Evolutionary conservation across 768 basidiomycete species (phyloP).

Genomic region (Daedaleopsis nitida): DNA sequence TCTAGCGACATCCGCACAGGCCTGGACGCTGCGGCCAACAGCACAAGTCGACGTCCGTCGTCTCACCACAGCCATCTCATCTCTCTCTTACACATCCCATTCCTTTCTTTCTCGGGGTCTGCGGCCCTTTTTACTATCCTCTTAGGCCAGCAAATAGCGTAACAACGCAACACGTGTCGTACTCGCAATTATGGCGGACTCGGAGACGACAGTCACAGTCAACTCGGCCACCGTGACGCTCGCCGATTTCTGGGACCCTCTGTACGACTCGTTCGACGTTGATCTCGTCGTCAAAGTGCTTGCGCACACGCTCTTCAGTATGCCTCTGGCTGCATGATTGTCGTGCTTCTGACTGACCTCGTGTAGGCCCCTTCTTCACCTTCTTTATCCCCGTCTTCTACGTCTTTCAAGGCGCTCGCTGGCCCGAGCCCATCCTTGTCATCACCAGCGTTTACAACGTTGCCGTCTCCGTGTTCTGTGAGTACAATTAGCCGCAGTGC

Average conservation of each 20-base stretch:
- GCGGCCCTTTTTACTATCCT: background rate
- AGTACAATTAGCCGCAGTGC: slow-evolving; percentile 34
- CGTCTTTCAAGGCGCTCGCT: slow-evolving; percentile 64
- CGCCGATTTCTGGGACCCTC: slow-evolving; percentile 31
- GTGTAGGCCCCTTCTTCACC: slow-evolving; percentile 80
- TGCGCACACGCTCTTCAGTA: slow-evolving; percentile 77
- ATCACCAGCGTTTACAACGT: slow-evolving; percentile 56
- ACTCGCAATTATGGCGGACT: background rate
- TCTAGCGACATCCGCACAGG: background rate
- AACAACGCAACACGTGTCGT: background rate
- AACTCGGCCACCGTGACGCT: slow-evolving; percentile 1
- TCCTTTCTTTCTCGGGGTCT: background rate
- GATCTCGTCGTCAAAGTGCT: slow-evolving; percentile 82
- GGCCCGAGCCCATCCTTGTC: slow-evolving; percentile 54
- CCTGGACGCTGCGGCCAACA: background rate
- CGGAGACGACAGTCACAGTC: background rate
- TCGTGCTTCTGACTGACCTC: background rate
- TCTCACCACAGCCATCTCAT: background rate
- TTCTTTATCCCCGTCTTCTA: slow-evolving; percentile 80
- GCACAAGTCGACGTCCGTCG: too few relatives aligned
- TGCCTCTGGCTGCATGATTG: slow-evolving; percentile 29
- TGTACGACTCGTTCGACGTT: slow-evolving; percentile 73
- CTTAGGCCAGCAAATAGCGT: background rate
- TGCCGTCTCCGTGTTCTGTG: slow-evolving; percentile 68
- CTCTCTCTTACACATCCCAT: background rate